A percentile compares a stretch with the other conserved stretches of the same genome.
phyloP scores from a whole-genome alignment of 331 rosid genomes.

The Quercus lobata region DNA sequence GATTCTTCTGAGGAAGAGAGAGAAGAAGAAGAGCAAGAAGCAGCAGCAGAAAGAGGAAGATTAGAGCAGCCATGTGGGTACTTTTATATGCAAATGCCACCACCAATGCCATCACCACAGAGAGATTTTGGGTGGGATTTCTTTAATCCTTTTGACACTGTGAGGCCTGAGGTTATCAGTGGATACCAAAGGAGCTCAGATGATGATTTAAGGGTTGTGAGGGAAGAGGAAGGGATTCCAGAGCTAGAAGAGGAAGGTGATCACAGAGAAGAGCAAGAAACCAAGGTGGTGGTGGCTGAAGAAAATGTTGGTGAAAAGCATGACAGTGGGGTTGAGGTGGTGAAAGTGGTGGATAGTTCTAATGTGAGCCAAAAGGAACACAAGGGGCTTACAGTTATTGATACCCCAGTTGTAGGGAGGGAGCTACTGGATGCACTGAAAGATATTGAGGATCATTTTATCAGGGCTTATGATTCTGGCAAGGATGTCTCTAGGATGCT shows the following conservation, averaged over 20 bases:
- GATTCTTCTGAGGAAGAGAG: conserved; percentile 58
- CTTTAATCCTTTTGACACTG: conserved; percentile 75
- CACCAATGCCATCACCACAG: conserved; percentile 71
- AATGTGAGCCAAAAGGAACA: conserved; percentile 38
- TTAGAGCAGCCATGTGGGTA: conserved; percentile 49
- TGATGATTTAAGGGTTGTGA: conserved; percentile 79
- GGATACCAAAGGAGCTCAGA: conserved; percentile 59
- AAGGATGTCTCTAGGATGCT: conserved; percentile 80
- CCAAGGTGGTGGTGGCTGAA: conserved; percentile 42
- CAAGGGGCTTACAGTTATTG: conserved; percentile 55
- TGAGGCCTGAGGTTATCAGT: conserved; percentile 62
- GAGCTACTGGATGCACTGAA: conserved; percentile 89
- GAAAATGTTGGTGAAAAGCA: conserved; percentile 33
- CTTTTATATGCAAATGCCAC: conserved; percentile 81
- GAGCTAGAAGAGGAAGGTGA: conserved; percentile 83
- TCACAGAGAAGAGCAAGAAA: conserved; percentile 32
- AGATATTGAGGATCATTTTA: conserved; percentile 71
- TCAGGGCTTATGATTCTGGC: conserved; percentile 79
- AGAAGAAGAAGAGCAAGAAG: conserved; percentile 24
- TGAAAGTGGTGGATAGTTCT: conserved; percentile 38
- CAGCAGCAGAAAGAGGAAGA: conserved; percentile 28
- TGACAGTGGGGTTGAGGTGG: conserved; percentile 37
- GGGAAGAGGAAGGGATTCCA: conserved; percentile 98
- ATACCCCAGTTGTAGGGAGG: conserved; percentile 77
- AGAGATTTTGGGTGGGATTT: conserved; percentile 93